Percentiles rank a stretch among this genome's conserved stretches.
Evolutionary conservation across 225 moss, liverwort and hornwort species (phyloP).

Genomic region (Antitrichia curtipendula): DNA sequence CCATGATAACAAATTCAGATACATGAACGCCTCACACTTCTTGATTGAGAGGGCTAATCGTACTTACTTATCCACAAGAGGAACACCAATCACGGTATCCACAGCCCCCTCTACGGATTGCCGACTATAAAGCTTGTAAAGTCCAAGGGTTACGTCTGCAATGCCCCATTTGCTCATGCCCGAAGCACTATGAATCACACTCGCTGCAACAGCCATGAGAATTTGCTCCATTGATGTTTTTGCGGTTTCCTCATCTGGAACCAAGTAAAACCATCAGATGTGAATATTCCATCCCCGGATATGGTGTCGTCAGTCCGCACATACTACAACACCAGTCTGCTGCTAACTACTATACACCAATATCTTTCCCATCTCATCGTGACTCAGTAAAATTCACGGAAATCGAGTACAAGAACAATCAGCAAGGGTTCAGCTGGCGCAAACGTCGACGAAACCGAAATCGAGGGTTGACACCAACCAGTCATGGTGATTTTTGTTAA

Average conservation of each 20-base stretch:
- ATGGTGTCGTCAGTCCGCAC: background rate
- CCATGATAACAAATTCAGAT: background rate
- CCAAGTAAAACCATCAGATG: background rate
- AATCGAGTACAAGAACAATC: background rate
- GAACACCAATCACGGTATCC: constrained; percentile 69
- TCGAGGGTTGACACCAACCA: background rate
- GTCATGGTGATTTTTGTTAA: background rate
- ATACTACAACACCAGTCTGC: background rate
- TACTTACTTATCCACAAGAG: constrained; percentile 50
- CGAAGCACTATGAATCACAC: constrained; percentile 72
- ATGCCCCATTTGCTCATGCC: constrained; percentile 84
- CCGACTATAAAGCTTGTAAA: constrained; percentile 67
- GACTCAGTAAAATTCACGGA: background rate
- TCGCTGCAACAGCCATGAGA: constrained; percentile 83
- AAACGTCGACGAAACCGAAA: background rate
- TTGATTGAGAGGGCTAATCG: background rate
- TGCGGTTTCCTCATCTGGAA: constrained; percentile 6
- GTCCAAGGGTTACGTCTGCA: constrained; percentile 74
- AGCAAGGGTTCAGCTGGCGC: background rate
- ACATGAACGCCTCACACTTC: background rate
- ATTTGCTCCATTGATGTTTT: constrained; percentile 44
- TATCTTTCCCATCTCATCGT: background rate
- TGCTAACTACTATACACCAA: background rate
- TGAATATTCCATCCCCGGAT: background rate
- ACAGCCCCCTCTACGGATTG: constrained; percentile 55